phyloP scores from a whole-genome alignment of 2,329 filamentous ascomycete genomes.

The Erysiphe pulchra region DNA sequence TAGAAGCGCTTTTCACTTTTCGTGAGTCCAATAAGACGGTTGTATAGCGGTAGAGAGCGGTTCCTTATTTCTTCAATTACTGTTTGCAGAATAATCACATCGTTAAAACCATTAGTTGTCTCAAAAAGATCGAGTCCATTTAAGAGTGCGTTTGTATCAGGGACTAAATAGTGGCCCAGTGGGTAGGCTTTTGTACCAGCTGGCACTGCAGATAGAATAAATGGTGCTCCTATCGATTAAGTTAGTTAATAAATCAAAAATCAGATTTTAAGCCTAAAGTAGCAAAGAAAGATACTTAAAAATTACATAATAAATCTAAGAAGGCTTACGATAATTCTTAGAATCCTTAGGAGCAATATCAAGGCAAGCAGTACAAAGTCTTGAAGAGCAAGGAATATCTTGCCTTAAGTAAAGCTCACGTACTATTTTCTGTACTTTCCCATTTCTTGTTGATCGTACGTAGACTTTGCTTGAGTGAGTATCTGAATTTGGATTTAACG shows the following conservation, averaged over 20 bases:
- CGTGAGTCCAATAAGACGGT: conserved; percentile 67
- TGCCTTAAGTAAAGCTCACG: conserved; percentile 85
- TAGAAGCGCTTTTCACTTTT: conserved; percentile 96
- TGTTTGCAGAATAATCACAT: conserved; percentile 89
- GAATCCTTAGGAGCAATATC: conserved; percentile 55
- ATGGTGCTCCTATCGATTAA: conserved; percentile 37
- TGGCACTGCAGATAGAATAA: conserved; percentile 72
- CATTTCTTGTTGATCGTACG: conserved; percentile 77
- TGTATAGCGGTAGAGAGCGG: conserved; percentile 80
- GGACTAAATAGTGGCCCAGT: conserved; percentile 77
- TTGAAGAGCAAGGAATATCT: conserved; percentile 92
- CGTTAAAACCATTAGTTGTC: conserved; percentile 71
- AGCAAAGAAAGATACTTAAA: not conserved
- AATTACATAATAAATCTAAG: not conserved
- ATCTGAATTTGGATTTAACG: conserved; percentile 27
- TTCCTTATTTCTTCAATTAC: conserved; percentile 92
- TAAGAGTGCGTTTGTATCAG: conserved; percentile 86
- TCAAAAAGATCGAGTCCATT: conserved; percentile 96
- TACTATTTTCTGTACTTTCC: conserved; percentile 97
- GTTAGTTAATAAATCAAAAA: not conserved
- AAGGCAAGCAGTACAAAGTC: conserved; percentile 55
- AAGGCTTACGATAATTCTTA: conserved; percentile 38
- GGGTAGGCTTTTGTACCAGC: conserved; percentile 62
- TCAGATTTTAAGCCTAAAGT: not conserved
- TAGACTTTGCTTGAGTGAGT: conserved; percentile 92